phyloP scores from a whole-genome alignment of 2,329 filamentous ascomycete genomes.

The Aspergillus sp. region DNA sequence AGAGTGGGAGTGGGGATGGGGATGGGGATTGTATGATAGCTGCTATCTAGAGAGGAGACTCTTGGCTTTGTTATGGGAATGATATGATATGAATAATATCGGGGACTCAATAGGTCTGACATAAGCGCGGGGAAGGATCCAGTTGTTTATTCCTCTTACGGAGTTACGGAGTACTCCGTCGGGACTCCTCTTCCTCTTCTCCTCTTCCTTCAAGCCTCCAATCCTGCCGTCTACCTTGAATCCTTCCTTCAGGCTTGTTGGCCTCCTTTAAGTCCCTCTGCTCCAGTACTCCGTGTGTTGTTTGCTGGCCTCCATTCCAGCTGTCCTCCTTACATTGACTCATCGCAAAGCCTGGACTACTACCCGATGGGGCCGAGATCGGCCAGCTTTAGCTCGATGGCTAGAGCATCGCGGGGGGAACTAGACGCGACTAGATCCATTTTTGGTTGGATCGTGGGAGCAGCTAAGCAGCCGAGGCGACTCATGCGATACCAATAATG shows the following conservation, averaged over 20 bases:
- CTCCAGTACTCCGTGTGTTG: too few species aligned
- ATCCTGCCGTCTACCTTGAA: background rate
- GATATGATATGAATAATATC: background rate
- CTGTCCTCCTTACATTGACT: background rate
- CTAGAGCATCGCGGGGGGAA: too few species aligned
- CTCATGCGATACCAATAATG: background rate
- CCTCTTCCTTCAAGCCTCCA: background rate
- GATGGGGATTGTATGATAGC: constrained; percentile 2
- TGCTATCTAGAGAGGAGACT: background rate
- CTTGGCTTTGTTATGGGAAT: background rate
- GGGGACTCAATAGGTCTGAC: background rate
- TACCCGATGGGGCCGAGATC: background rate
- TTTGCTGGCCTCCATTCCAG: background rate
- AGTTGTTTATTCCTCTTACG: background rate
- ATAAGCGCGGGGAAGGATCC: background rate
- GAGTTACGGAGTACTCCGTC: too few species aligned
- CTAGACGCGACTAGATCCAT: background rate
- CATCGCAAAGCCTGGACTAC: background rate
- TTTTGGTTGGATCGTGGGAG: background rate
- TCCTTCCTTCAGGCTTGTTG: too few species aligned
- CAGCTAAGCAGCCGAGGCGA: background rate
- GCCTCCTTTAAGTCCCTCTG: too few species aligned
- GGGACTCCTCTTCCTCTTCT: too few species aligned
- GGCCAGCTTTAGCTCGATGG: background rate
- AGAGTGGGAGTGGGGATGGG: background rate